Percentiles rank a stretch among this genome's conserved stretches.
Evolutionary conservation across 352 stramenopile species (phyloP).

Genomic region (Pythium monospermum): DNA sequence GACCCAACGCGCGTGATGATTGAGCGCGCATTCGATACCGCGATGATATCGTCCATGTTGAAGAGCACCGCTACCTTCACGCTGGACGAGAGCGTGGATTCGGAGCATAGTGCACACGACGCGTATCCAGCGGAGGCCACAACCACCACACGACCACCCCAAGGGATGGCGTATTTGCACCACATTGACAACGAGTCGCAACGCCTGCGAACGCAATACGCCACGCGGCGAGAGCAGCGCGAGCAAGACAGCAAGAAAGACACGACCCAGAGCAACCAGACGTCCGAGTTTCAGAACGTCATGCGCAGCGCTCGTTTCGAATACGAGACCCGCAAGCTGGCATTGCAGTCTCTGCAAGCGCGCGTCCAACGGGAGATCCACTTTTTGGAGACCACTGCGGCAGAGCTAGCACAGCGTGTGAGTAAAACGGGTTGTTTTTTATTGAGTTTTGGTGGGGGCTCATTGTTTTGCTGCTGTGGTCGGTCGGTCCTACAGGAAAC

Average conservation of each 20-base stretch:
- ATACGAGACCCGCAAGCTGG: slow-evolving; percentile 53
- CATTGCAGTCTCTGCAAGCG: slow-evolving; percentile 43
- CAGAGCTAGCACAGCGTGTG: slow-evolving; percentile 44
- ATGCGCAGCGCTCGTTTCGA: slow-evolving; percentile 35
- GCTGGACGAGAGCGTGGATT: slow-evolving; percentile 1
- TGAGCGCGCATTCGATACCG: slow-evolving; percentile 46
- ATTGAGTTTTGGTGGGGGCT: no score
- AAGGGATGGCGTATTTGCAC: no score
- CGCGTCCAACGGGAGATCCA: slow-evolving; percentile 54
- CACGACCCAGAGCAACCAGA: background rate
- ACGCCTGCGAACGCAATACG: background rate
- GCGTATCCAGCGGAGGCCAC: background rate
- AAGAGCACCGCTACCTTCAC: background rate
- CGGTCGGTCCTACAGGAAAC: slow-evolving; percentile 39
- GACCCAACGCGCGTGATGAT: slow-evolving; percentile 39
- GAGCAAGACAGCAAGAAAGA: slow-evolving; percentile 8
- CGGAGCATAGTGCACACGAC: no score
- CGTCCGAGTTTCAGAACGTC: slow-evolving; percentile 28
- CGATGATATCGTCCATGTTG: slow-evolving; percentile 20
- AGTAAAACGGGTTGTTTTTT: slow-evolving; percentile 1
- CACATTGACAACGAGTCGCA: no score
- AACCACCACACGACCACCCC: background rate
- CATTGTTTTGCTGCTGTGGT: slow-evolving; percentile 5
- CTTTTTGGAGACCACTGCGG: slow-evolving; percentile 39
- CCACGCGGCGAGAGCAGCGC: background rate